Evolutionary conservation across 306 rosid species (phyloP), one percentile per base, ranked within the genome.

Genomic region (Vigna radiata): DNA sequence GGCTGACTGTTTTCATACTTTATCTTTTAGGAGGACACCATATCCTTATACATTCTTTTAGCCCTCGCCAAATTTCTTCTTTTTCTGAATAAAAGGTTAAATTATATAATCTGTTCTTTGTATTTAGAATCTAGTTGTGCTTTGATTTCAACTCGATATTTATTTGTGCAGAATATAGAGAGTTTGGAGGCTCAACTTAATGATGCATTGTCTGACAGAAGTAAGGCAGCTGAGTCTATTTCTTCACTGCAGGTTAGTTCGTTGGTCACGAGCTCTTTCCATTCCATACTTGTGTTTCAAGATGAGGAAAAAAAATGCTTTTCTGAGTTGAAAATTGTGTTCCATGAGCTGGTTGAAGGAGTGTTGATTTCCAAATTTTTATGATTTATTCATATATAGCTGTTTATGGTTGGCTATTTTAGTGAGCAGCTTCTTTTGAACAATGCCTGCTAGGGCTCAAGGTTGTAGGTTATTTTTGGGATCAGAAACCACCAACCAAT

Each of bases 161-260:
- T 72, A 36, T 65, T 81, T 81, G 72, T 81, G 78, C 89, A 96
- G 99, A 92, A 77, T 79, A 81, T 92, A 86, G 94, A 91, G 87
- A 89, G 92, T 82, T 85, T 92, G 89, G 97, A 96, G 89, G 92
- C 89, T 33, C 99, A 96, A 84, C 90, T 96, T 79, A 93, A 90
- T 71, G 99, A 96, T 84, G 99, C 96, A 44, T 62, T 90, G 53
- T 88, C 97, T 2, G 98, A 92, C 62, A 89, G 98, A 87, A 88
- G 62, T 50, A 96, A 92, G 86, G 99, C 98, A 52, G 78, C 92
- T 61, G 97, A 89, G 83, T 89, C 90, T 61, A 91, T 91, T 83
- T 91, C 98, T 85, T 91, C 96, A 52, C 82, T 96, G 70, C 99
- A 91, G 97, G 99, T 91, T 76, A 79, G 83, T 81, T 81, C 72